Evolutionary conservation across 345 rosid species (phyloP).

Genomic region (Boechera divaricarpa): DNA sequence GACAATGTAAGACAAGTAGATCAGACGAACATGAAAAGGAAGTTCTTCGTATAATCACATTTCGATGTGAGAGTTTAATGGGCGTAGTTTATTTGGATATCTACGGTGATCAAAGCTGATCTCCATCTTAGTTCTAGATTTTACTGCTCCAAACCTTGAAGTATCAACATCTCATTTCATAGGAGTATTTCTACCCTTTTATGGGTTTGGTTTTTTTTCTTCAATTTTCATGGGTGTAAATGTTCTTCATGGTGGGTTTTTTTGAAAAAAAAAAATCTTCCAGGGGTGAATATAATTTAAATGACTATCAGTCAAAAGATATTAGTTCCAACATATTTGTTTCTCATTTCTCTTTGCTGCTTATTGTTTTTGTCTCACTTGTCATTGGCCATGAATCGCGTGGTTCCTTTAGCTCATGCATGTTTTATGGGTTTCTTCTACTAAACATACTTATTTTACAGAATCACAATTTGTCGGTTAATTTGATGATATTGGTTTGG

Average conservation of each 20-base stretch:
- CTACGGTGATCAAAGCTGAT: background rate
- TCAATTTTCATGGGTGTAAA: background rate
- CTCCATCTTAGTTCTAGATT: background rate
- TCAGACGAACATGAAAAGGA: background rate
- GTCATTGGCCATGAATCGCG: constrained; percentile 17
- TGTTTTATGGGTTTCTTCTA: constrained; percentile 13
- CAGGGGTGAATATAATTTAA: too few species aligned
- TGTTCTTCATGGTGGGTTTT: background rate
- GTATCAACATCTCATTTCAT: background rate
- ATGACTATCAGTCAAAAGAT: background rate
- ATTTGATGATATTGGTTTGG: constrained; percentile 20
- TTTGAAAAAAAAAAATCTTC: too few species aligned
- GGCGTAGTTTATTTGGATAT: background rate
- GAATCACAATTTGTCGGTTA: constrained; percentile 28
- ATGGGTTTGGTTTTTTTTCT: background rate
- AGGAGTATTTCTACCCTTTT: background rate
- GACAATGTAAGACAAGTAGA: background rate
- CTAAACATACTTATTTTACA: constrained; percentile 12
- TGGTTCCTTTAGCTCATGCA: constrained; percentile 32
- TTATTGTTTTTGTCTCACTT: constrained; percentile 12
- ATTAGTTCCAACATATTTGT: background rate
- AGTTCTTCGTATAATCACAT: background rate
- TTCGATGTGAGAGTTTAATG: background rate
- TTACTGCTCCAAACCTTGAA: background rate
- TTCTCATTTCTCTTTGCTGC: background rate